Evolutionary conservation across 2,329 filamentous ascomycete genomes (phyloP), one percentile per base, ranked within the genome.

Genomic region (Macrophomina phaseolina): DNA sequence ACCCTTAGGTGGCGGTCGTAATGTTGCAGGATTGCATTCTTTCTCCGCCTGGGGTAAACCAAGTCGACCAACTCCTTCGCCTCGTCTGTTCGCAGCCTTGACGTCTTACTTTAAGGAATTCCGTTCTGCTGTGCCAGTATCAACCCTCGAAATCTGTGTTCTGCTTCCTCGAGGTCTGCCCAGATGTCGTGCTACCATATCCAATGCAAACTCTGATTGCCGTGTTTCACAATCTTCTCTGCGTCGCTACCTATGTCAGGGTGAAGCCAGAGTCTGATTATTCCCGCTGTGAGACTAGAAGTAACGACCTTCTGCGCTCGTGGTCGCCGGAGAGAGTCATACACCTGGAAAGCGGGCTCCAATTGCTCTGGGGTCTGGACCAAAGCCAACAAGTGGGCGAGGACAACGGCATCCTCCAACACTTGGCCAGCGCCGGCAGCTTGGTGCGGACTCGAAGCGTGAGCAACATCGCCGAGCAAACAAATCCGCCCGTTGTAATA

Each of bases 371-470:
- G 12, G 5, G 38, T 55, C 5, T 66, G 55, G 1, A 67, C 67
- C n/a, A 51, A 32, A 34, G 68, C 68, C 60, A 84, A 69, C 3
- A 84, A 64, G 7, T 74, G 72, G 7, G 78, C 76, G 45, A 86
- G 77, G 0, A 82, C 73, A 32, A 85, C 78, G 1, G 79, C 82
- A 65, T 87, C 86, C 72, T 88, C 86, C 60, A 87, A 78, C 6
- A 84, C 84, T 71, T 84, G 82, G 2, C 85, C 84, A 1, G 86
- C 86, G 4, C 86, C 86, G 0, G 84, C 81, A 2, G 85, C 86
- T 8, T 84, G 81, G 71, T 87, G 84, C 1, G 86, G 86, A 0
- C 82, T 83, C 0, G 79, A 76, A 0, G 86, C 85, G 70, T 88
- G 86, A 2, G 86, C 86, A 36, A 61, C 40, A 8, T 61, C 56